Conservation (phyloP, 169 alveolate genomes). For the Plasmodium vinckei region DNA sequence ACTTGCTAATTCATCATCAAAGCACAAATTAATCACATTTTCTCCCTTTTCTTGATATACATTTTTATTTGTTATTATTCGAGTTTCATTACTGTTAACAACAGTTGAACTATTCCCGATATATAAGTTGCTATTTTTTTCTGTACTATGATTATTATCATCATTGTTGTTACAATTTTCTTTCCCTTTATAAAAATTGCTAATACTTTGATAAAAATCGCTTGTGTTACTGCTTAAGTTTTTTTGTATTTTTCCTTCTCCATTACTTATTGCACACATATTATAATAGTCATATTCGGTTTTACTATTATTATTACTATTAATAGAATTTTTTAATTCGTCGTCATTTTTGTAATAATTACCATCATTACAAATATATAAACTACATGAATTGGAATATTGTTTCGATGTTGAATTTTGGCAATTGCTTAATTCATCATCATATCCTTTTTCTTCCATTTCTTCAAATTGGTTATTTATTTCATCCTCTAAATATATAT, state of each 20-base stretch:
- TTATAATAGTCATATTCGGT: constrained; percentile 6
- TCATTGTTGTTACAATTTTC: constrained; percentile 29
- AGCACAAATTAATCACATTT: constrained; percentile 51
- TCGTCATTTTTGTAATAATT: constrained; percentile 19
- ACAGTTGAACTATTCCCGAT: background rate
- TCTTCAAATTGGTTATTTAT: background rate
- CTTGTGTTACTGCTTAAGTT: constrained; percentile 51
- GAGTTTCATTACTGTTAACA: constrained; percentile 59
- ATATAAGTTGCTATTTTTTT: constrained; percentile 8
- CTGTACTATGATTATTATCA: background rate
- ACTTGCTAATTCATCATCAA: constrained; percentile 67
- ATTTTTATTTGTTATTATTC: constrained; percentile 17
- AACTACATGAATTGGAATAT: background rate
- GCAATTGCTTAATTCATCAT: constrained; percentile 4
- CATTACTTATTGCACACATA: constrained; percentile 33
- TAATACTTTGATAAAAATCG: constrained; percentile 69
- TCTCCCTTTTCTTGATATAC: constrained; percentile 18
- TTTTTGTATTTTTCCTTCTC: constrained; percentile 14
- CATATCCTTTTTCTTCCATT: background rate
- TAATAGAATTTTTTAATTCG: constrained; percentile 1
- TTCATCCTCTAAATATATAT: background rate
- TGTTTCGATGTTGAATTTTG: background rate
- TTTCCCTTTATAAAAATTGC: constrained; percentile 59
- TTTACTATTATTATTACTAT: background rate
- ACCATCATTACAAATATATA: background rate